phyloP scores from a whole-genome alignment of 306 rosid genomes.

The Quercus ilex region DNA sequence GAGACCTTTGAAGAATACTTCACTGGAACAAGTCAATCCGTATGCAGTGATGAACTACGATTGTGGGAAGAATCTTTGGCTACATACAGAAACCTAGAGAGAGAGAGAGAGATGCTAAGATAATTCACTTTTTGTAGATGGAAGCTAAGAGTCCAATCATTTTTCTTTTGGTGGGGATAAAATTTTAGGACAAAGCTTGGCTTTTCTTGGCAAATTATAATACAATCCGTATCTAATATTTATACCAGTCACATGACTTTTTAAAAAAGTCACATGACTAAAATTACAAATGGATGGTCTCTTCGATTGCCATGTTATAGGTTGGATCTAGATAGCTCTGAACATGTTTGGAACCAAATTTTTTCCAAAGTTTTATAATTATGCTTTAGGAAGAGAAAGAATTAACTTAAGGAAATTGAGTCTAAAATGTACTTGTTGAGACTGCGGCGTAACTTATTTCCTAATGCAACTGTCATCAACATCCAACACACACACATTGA shows the following conservation, averaged over 20 bases:
- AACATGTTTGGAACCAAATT: too few relatives aligned
- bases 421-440: not conserved
- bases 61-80: not conserved
- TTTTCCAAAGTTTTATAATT: not conserved
- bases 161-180: not conserved
- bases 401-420: not conserved
- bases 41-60: not conserved
- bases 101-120: not conserved
- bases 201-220: too few relatives aligned
- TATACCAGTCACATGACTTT: too few relatives aligned
- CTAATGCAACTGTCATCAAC: not conserved
- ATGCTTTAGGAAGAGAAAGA: not conserved
- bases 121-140: not conserved
- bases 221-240: too few relatives aligned
- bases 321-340: too few relatives aligned
- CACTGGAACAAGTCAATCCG: not conserved
- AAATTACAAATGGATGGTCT: too few relatives aligned
- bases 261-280: too few relatives aligned
- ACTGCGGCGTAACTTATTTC: not conserved
- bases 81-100: not conserved
- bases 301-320: too few relatives aligned
- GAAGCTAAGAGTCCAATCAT: constrained; percentile 1
- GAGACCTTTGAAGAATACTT: not conserved
- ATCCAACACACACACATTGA: not conserved
- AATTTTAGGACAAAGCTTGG: too few relatives aligned